These are phyloP conservation scores for Ceratobasidium sp. DNA, from an alignment of 1,284 basidiomycete species.

Conservation along the genomic window DNA sequence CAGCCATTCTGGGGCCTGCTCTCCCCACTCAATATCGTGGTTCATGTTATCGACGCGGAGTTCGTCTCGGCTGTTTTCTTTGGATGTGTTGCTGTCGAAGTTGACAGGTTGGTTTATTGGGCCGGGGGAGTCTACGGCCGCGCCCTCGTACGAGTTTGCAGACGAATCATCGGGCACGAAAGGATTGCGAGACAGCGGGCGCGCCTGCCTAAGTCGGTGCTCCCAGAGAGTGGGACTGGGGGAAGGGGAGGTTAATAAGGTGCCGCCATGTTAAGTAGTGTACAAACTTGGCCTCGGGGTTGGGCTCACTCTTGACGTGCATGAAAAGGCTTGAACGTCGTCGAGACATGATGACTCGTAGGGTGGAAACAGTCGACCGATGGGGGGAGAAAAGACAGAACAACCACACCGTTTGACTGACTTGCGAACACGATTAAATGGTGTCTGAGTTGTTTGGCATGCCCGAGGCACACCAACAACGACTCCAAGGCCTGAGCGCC, in stretches of 20 bases:
- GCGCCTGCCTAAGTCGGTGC: constrained; percentile 35
- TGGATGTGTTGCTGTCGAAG: background rate
- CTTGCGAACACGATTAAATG: background rate
- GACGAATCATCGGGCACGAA: constrained; percentile 3
- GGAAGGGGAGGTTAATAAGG: background rate
- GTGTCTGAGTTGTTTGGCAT: background rate
- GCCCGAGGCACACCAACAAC: background rate
- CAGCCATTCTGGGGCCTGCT: constrained; percentile 40
- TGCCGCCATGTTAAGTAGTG: no score
- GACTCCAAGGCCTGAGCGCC: constrained; percentile 2
- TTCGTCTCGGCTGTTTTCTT: constrained; percentile 11
- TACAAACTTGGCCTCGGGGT: constrained; percentile 30
- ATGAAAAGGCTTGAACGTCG: constrained; percentile 21
- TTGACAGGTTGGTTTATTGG: background rate
- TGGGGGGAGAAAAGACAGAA: background rate
- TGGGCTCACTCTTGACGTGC: constrained; percentile 19
- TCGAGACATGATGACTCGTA: constrained; percentile 11
- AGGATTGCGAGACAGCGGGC: constrained; percentile 35
- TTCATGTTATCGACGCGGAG: constrained; percentile 3
- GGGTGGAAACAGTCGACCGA: background rate
- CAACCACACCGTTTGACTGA: background rate
- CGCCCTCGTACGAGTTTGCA: background rate
- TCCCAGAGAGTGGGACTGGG: constrained; percentile 30
- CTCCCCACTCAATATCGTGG: constrained; percentile 36
- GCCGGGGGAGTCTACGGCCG: background rate